Base-by-base conservation (phyloP, 225 moss, liverwort and hornwort genomes). In the Antitrichia curtipendula region DNA sequence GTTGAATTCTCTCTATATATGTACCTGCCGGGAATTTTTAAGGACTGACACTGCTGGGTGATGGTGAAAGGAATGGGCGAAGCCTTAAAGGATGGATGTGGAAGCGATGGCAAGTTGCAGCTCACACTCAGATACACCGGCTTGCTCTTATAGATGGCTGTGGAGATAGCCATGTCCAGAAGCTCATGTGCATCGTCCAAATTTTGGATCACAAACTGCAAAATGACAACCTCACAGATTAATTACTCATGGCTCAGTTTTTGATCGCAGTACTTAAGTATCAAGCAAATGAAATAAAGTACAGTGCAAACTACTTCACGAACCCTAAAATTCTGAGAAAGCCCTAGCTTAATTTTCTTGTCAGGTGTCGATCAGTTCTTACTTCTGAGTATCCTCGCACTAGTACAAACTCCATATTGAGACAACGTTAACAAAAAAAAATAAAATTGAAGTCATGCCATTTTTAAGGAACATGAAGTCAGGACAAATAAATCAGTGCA, bases 71-170 rank as follows among this genome's bases (percentile, higher is more conserved):
- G 75, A 75, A 50, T 75, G 84, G n/a, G 90, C 82, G 85, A 40
- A 58, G 86, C 85, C 84, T 91, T 87, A 80, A 96, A 97, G 88
- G 91, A 93, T 21, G 95, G 94, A 85, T 97, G 93, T 21, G 87
- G 93, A 77, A 96, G 66, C 50, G 92, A 88, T 29, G 97, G 90
- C 90, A 97, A 86, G 69, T 96, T 96, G 95, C 97, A 97, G 89
- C 97, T 95, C 85, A 96, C 86, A 63, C 95, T 97, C 54, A 97
- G 89, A 78, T 97, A 97, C 83, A 97, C 96, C 29, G 96, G 97
- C 84, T 97, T 97, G 91, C 95, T 95, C 83, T 94, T 88, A 17
- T 65, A 77, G 70, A 96, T 86, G 45, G 96, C 95, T 70, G 95
- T 93, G 41, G 94, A 95, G 78, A 97, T 90, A 84, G 97, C 96